A percentile compares a stretch with the other conserved stretches of the same genome.
These are phyloP conservation scores for Dichomitus squalens DNA, from an alignment of 1,284 basidiomycete species.

Conservation along the genomic window DNA sequence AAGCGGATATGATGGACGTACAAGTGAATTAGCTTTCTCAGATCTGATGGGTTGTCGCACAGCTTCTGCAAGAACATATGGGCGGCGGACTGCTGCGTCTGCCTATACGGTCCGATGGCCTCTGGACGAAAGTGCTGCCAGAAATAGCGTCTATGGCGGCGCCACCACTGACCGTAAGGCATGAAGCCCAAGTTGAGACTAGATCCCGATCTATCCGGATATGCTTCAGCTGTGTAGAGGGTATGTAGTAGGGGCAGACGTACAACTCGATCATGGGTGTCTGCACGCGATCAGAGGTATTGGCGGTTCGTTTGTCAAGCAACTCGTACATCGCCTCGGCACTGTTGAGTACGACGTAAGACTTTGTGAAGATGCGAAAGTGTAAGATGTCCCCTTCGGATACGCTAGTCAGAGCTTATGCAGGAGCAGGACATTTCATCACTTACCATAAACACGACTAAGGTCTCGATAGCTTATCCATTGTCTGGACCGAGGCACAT, in stretches of 20 bases:
- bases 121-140: slow-evolving; percentile 9
- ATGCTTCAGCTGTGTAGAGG: not conserved
- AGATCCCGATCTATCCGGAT: not conserved
- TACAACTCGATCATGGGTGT: not conserved
- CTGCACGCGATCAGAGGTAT: not conserved
- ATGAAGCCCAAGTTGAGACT: slow-evolving; percentile 8
- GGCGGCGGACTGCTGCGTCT: not conserved
- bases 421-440: no score
- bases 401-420: no score
- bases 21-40: not conserved
- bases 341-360: not conserved
- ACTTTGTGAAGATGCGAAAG: not conserved
- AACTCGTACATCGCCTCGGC: not conserved
- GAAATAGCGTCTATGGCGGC: slow-evolving; percentile 8
- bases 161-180: slow-evolving; percentile 10
- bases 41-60: not conserved
- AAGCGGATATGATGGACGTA: not conserved
- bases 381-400: not conserved
- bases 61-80: not conserved
- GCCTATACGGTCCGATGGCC: not conserved
- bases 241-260: not conserved
- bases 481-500: not conserved
- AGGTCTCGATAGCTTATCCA: not conserved
- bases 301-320: not conserved
- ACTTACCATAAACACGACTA: not conserved